Evolutionary conservation across 768 basidiomycete species (phyloP).

Genomic region (Daedaleopsis nitida): DNA sequence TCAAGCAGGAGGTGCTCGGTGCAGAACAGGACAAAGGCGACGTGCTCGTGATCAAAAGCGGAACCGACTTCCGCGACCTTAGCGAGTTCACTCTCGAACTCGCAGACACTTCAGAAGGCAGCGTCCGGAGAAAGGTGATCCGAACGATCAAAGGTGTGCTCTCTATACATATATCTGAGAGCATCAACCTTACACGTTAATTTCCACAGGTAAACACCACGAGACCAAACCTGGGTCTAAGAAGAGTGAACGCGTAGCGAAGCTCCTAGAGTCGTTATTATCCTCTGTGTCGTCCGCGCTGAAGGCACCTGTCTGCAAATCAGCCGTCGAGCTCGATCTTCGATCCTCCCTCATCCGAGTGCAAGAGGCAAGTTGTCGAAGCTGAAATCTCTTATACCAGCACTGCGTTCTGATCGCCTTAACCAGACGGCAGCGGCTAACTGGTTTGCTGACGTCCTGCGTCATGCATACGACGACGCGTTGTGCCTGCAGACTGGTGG

Average conservation of each 20-base stretch:
- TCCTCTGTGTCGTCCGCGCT: conserved; percentile 69
- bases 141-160: conserved; percentile 56
- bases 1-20: conserved; percentile 53
- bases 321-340: conserved; percentile 67
- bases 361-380: conserved; percentile 54
- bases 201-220: conserved; percentile 62
- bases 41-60: conserved; percentile 79
- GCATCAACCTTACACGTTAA: neutral
- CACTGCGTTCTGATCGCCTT: neutral
- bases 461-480: conserved; percentile 81
- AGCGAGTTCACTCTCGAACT: conserved; percentile 74
- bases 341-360: conserved; percentile 76
- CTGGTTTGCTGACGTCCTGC: conserved; percentile 84
- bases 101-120: conserved; percentile 56
- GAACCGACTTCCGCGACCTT: conserved; percentile 87
- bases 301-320: conserved; percentile 75
- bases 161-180: neutral
- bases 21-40: conserved; percentile 74
- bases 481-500: conserved; percentile 56
- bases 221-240: conserved; percentile 56
- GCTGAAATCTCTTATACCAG: neutral
- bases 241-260: conserved; percentile 45
- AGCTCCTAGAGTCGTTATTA: conserved; percentile 63
- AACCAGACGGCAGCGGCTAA: conserved; percentile 68
- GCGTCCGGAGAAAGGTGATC: conserved; percentile 67